Base-by-base conservation (phyloP, 2,329 filamentous ascomycete genomes). In the Neopestalotiopsis sp. region DNA sequence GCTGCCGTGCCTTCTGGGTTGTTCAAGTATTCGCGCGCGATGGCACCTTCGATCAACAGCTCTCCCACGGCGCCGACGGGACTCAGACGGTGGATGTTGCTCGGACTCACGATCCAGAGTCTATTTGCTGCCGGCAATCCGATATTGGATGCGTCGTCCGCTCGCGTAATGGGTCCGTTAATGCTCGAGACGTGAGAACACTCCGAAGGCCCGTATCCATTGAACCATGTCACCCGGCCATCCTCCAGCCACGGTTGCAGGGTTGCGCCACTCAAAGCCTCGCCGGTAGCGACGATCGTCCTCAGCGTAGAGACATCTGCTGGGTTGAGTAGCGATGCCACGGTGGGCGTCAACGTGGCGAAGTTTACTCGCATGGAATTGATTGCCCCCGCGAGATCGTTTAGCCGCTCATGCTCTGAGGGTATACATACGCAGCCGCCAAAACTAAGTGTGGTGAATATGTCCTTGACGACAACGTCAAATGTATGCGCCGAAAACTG, bases 401-500 rank as follows among this genome's bases (percentile, higher is more conserved):
- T 30, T 7, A 80, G 73, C 6, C 79, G 75, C 24, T 81, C 74
- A 14, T 77, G 73, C 32, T 82, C 80, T 1, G 77, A 79, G 3
- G 79, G 77, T 12, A 82, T 74, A 66, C 81, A 82, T 4, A 83
- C 76, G 67, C 80, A 81, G 14, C 79, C 81, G 30, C 81, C 81
- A 42, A 74, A 70, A 57, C 79, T 74, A 20, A 83, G 77, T 1
- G 81, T 81, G 4, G 76, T 78, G 61, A 81, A 77, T 9, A 97
- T 95, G 77, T 98, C 95, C 77, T 97, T 97, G 6, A 97, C 91
- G 0, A 94, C 97, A 9, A 98, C 94, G 79, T 98, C 95, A 77
- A 98, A 98, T 0, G 94, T 97, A 0, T 95, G 94, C 3, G 94
- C 92, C 4, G 95, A 95, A 78, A 97, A 97, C 78, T 98, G 95